Base-by-base conservation (phyloP, 1,284 basidiomycete species). In the Sporisorium scitamineum region DNA sequence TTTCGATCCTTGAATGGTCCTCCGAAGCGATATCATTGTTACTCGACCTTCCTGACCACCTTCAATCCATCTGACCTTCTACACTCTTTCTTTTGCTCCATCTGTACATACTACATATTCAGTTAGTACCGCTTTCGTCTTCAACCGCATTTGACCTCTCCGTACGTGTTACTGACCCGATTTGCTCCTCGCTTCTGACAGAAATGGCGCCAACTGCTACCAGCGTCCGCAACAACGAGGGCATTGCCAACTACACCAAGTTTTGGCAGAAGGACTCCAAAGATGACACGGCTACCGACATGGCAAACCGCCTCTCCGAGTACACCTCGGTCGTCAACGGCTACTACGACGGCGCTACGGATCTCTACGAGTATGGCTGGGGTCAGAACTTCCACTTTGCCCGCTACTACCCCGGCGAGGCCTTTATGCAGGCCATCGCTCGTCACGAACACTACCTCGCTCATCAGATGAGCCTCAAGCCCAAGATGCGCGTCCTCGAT, bases 391-490 rank as follows among this genome's bases (percentile, higher is more conserved):
- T 99, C 90, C 96, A 99, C 88, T 99, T 99, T 87, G 97, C 94
- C 61, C 94, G 97, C 44, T 99, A 97, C 89, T 95, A 93, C 90
- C 92, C 92, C 87, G 97, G 96, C 75, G 97, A 99, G 87, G 90
- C 91, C 1, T 98, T 99, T 86, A 86, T 88, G 72, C 89, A 90
- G 84, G 89, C 89, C 52, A 88, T 99, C 63, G 95, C 96, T 18
- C 92, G 97, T 59, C 96, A 99, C 85, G 96, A 99, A 88, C 96
- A 99, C 88, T 99, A 96, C 88, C 93, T 99, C 73, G 91, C 95
- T 95, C 76, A 75, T 47, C 67, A 71, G 32, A 85, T 85, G 84
- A 44, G 56, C 22, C 73, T 85, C 61, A 90, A 90, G 67, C 91
- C 94, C 7, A 93, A 94, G 45, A 97, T 97, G 95, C 91, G 92